phyloP scores from a whole-genome alignment of 2,329 filamentous ascomycete species.

The Alternaria arborescens region DNA sequence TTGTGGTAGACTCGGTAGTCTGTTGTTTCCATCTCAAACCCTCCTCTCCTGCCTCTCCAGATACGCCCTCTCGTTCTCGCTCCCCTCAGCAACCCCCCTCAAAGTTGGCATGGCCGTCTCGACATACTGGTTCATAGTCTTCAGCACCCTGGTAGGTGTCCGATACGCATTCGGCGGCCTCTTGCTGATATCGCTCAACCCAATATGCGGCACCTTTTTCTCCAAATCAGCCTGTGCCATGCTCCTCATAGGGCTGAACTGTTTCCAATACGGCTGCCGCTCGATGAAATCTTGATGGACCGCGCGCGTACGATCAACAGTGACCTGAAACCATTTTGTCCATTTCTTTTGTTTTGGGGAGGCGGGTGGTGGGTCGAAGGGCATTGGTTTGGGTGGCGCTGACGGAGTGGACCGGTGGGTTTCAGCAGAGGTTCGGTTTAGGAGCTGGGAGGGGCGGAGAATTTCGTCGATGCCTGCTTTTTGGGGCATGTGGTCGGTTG shows the following conservation, averaged over 20 bases:
- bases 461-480: constrained; percentile 42
- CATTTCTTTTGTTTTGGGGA: constrained; percentile 11
- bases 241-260: constrained; percentile 43
- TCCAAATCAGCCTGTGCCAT: constrained; percentile 51
- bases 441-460: constrained; percentile 37
- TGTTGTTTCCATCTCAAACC: neutral
- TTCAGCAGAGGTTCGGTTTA: constrained; percentile 21
- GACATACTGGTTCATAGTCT: constrained; percentile 33
- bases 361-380: constrained; percentile 29
- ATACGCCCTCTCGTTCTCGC: constrained; percentile 10
- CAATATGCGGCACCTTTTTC: constrained; percentile 51
- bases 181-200: constrained; percentile 53
- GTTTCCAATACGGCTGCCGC: constrained; percentile 45
- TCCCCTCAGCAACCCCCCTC: constrained; percentile 41
- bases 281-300: constrained; percentile 55
- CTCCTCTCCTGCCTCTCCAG: neutral
- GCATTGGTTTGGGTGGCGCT: constrained; percentile 26
- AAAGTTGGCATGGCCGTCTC: constrained; percentile 42
- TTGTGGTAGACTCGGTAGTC: neutral
- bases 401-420: neutral
- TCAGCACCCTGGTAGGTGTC: constrained; percentile 44
- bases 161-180: constrained; percentile 44
- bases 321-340: constrained; percentile 53
- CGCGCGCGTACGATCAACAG: constrained; percentile 49
- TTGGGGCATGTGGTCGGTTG: constrained; percentile 7